Conservation (phyloP, 208 protist species). For the Crithidia brevicula region DNA sequence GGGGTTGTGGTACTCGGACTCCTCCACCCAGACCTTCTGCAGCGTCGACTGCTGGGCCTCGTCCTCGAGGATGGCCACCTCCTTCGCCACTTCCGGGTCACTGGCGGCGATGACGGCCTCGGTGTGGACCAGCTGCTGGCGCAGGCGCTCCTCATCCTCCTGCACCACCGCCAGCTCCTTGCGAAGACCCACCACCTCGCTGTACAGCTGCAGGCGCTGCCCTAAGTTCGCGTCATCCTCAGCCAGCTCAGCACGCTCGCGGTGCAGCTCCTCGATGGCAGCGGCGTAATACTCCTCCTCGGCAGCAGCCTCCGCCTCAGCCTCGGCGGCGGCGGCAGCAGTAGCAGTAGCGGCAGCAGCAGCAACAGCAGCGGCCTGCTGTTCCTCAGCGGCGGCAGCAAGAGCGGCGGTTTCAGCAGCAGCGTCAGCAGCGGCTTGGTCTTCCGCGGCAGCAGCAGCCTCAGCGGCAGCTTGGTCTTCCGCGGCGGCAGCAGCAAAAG, state of each 20-base stretch:
- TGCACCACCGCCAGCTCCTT: conserved; percentile 71
- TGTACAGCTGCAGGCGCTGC: conserved; percentile 71
- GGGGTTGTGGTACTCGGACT: conserved; percentile 46
- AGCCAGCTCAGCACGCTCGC: conserved; percentile 11
- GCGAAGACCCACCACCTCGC: conserved; percentile 64
- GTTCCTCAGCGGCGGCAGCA: neutral
- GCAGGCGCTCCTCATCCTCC: conserved; percentile 58
- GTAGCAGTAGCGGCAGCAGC: neutral
- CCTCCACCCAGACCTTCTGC: conserved; percentile 57
- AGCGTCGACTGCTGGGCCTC: conserved; percentile 65
- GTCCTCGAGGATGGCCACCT: conserved; percentile 61
- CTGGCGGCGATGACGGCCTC: conserved; percentile 34
- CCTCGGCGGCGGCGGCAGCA: neutral
- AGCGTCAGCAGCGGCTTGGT: neutral
- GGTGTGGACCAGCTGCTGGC: conserved; percentile 44
- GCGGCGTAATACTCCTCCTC: conserved; percentile 19
- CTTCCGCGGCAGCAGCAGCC: neutral
- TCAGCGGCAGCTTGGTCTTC: neutral
- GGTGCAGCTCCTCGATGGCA: conserved; percentile 13
- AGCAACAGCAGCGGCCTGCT: neutral
- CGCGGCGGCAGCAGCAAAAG: neutral
- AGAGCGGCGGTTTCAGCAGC: neutral
- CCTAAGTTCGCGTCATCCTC: conserved; percentile 32
- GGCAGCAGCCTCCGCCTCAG: neutral
- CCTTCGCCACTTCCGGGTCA: conserved; percentile 53